Conservation (phyloP, 768 basidiomycete species). For the Termitomyces sp. region DNA sequence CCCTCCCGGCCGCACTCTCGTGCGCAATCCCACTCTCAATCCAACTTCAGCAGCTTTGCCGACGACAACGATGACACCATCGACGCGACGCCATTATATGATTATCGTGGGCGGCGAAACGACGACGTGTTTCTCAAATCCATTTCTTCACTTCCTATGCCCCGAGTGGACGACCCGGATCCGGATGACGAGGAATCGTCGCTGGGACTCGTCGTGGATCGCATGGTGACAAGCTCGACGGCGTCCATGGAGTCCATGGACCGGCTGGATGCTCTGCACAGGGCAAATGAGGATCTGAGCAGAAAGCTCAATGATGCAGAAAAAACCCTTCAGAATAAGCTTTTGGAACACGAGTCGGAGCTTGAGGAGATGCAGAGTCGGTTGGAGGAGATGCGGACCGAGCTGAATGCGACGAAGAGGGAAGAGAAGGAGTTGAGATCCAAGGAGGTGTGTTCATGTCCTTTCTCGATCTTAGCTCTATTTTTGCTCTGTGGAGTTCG, state of each 20-base stretch:
- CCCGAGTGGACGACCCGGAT: slow-evolving; percentile 42
- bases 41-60: slow-evolving; percentile 18
- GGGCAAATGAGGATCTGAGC: slow-evolving; percentile 68
- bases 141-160: slow-evolving; percentile 56
- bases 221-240: slow-evolving; percentile 52
- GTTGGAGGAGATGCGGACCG: slow-evolving; percentile 73
- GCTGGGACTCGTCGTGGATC: slow-evolving; percentile 57
- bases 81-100: slow-evolving; percentile 19
- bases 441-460: slow-evolving; percentile 61
- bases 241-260: slow-evolving; percentile 71
- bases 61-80: slow-evolving; percentile 33
- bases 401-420: slow-evolving; percentile 74
- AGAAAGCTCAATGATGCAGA: slow-evolving; percentile 76
- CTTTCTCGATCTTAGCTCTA: neutral
- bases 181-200: slow-evolving; percentile 51
- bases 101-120: slow-evolving; percentile 16
- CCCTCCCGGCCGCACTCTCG: slow-evolving; percentile 66
- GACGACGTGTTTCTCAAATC: slow-evolving; percentile 30
- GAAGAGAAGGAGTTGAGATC: slow-evolving; percentile 90
- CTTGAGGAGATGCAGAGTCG: slow-evolving; percentile 73
- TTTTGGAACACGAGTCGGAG: slow-evolving; percentile 77
- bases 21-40: slow-evolving; percentile 43
- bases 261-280: slow-evolving; percentile 65
- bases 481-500: neutral
- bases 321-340: slow-evolving; percentile 54